Base-by-base conservation (phyloP, 768 basidiomycete genomes). In the Jaapia argillacea region DNA sequence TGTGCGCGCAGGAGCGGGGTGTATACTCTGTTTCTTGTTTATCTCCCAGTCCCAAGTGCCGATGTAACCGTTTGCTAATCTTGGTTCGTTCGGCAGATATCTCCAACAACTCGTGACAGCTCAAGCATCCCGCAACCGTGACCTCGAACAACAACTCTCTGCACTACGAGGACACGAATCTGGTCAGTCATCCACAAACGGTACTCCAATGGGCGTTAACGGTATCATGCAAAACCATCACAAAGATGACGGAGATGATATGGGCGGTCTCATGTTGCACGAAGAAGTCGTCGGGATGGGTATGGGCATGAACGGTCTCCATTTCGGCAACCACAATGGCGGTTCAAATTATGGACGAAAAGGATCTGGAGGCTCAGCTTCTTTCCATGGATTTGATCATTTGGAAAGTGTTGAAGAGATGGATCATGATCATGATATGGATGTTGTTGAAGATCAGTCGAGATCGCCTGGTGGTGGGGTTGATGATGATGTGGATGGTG, bases 61-160 rank as follows among this genome's bases (percentile, higher is more conserved):
- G n/a, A n/a, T n/a, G n/a, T n/a, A n/a, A n/a, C n/a, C n/a, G n/a
- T n/a, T n/a, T n/a, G n/a, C n/a, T n/a, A n/a, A n/a, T n/a, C n/a
- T n/a, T n/a, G n/a, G n/a, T n/a, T n/a, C n/a, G n/a, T n/a, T n/a
- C n/a, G n/a, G n/a, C n/a, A n/a, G 86, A 45, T 90, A 88, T 59
- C 75, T 91, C 7, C 88, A 91, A 57, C 87, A 90, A 51, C 79
- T 91, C 42, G 87, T 91, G 6, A 76, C 73, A 3, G 81, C 79
- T 0, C 88, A 90, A 53, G 84, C 85, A 3, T 74, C 73, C 35
- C 69, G 87, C 6, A 89, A 87, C 57, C 67, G 83, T 31, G 85
- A 88, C 53, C 68, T 91, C 40, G 88, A 91, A 59, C 71, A 73
- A 41, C 78, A 83, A 60, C 71, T 89, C 27, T n/a, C n/a, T n/a